phyloP scores from a whole-genome alignment of 2,329 filamentous ascomycete species.

The Cladophialophora carrionii region DNA sequence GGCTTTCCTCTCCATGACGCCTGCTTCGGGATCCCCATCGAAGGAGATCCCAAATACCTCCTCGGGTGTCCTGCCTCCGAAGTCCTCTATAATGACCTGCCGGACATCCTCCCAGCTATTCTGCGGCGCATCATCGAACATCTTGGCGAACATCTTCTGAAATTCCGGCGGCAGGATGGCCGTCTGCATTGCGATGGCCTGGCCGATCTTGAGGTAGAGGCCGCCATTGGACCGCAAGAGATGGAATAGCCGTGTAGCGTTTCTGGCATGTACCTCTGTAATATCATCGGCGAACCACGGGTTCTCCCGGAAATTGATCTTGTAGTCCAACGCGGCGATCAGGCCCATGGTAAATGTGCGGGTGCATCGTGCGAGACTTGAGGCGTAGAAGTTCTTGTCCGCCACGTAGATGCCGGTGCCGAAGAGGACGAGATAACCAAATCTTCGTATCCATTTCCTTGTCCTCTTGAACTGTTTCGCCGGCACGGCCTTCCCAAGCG shows the following conservation, averaged over 20 bases:
- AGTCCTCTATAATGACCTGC: conserved; percentile 83
- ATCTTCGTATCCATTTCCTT: conserved; percentile 75
- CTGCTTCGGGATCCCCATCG: conserved; percentile 63
- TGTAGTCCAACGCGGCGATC: conserved; percentile 87
- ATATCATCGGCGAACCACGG: conserved; percentile 75
- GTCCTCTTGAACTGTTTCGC: conserved; percentile 72
- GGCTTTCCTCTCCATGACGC: conserved; percentile 71
- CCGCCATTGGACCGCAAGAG: conserved; percentile 86
- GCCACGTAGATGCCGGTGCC: conserved; percentile 66
- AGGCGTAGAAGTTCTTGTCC: conserved; percentile 77
- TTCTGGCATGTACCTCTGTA: conserved; percentile 77
- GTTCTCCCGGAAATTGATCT: conserved; percentile 86
- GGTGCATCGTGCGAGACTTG: conserved; percentile 74
- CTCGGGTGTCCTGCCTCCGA: conserved; percentile 78
- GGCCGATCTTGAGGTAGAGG: conserved; percentile 94
- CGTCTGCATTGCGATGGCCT: conserved; percentile 98
- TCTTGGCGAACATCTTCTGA: conserved; percentile 90
- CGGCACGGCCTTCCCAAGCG: conserved; percentile 71
- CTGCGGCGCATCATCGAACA: conserved; percentile 98
- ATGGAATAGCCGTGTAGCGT: conserved; percentile 79
- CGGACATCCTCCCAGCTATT: conserved; percentile 85
- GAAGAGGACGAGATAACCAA: conserved; percentile 64
- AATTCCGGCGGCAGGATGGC: conserved; percentile 92
- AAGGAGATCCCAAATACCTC: conserved; percentile 94
- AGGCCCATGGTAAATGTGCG: conserved; percentile 81